phyloP scores from a whole-genome alignment of 257 asterid genomes.

The Solanum appendiculatum region DNA sequence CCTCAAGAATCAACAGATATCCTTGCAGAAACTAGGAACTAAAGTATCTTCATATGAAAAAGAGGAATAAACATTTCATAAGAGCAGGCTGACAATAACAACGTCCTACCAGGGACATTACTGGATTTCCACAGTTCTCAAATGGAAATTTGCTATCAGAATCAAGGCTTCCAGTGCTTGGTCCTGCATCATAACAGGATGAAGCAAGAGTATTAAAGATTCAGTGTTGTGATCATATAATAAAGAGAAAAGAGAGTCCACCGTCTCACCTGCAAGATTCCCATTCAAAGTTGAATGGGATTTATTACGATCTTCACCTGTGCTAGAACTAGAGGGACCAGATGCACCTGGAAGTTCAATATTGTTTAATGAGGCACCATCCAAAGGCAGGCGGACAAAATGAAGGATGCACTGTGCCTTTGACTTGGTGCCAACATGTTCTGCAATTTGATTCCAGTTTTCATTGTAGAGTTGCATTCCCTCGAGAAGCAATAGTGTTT shows the following conservation, averaged over 20 bases:
- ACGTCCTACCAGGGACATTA: constrained; percentile 61
- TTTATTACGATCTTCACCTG: constrained; percentile 29
- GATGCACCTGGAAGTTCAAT: constrained; percentile 38
- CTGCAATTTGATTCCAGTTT: constrained; percentile 84
- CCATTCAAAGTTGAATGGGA: constrained; percentile 47
- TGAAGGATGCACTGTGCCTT: constrained; percentile 90
- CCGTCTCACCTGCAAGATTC: constrained; percentile 22
- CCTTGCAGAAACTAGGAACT: neutral
- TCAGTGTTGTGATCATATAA: neutral
- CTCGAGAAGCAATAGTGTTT: constrained; percentile 78
- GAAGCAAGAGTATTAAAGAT: neutral
- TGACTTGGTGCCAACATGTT: constrained; percentile 91
- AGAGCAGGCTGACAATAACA: neutral
- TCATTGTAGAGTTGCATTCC: constrained; percentile 76
- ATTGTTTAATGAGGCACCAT: constrained; percentile 15
- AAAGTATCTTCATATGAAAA: neutral
- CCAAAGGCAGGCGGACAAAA: constrained; percentile 60
- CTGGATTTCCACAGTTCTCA: constrained; percentile 68
- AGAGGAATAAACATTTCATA: neutral
- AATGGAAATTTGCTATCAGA: constrained; percentile 58
- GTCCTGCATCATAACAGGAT: constrained; percentile 33
- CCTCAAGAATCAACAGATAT: neutral
- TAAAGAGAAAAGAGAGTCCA: neutral
- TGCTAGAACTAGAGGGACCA: constrained; percentile 26
- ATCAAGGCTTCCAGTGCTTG: constrained; percentile 32